Evolutionary conservation across 306 rosid genomes (phyloP).

Genomic region (Rubus idaeus): DNA sequence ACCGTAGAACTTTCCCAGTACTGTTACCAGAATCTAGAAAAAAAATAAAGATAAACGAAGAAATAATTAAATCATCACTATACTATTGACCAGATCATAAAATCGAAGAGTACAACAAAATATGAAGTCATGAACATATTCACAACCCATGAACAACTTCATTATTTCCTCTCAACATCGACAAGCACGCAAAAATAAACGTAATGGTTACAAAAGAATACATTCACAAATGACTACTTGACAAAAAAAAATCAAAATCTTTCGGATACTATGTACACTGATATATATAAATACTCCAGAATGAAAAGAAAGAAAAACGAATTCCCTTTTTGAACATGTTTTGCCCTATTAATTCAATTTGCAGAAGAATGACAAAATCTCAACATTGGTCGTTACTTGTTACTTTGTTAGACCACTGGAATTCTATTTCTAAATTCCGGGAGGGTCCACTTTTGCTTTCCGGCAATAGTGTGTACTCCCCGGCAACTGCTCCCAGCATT

Average conservation of each 20-base stretch:
- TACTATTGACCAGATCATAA: not conserved
- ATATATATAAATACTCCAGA: slow-evolving; percentile 53
- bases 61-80: not conserved
- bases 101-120: not conserved
- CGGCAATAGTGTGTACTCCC: slow-evolving; percentile 89
- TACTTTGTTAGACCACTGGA: slow-evolving; percentile 96
- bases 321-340: slow-evolving; percentile 26
- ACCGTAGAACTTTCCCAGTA: no score
- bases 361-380: slow-evolving; percentile 24
- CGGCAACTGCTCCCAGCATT: slow-evolving; percentile 97
- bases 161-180: slow-evolving; percentile 24
- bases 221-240: slow-evolving; percentile 48
- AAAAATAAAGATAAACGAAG: not conserved
- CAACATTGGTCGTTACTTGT: slow-evolving; percentile 45
- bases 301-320: slow-evolving; percentile 15
- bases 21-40: no score
- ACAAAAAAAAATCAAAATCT: slow-evolving; percentile 39
- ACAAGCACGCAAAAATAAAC: slow-evolving; percentile 39
- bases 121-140: not conserved
- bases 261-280: slow-evolving; percentile 53
- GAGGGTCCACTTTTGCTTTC: slow-evolving; percentile 92
- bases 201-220: slow-evolving; percentile 52
- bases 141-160: slow-evolving; percentile 9
- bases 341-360: slow-evolving; percentile 27
- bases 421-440: slow-evolving; percentile 92